Evolutionary conservation across 2,329 filamentous ascomycete genomes (phyloP).

Genomic region (Fusarium brachygibbosum): DNA sequence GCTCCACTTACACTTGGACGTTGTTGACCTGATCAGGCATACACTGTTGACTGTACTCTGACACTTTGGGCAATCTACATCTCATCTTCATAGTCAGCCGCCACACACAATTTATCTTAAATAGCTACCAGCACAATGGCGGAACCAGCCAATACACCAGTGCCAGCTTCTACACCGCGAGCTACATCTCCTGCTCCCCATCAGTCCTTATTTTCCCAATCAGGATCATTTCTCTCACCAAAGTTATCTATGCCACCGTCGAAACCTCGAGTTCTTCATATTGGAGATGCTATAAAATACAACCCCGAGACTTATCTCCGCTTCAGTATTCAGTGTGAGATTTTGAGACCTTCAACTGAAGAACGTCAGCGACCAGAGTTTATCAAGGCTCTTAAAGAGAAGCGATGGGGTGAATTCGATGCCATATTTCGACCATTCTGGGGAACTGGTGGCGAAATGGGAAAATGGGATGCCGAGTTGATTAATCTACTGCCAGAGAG

Average conservation of each 20-base stretch:
- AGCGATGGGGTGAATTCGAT: constrained; percentile 67
- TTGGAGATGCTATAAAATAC: constrained; percentile 74
- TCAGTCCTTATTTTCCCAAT: constrained; percentile 39
- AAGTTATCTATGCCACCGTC: constrained; percentile 43
- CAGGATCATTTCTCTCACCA: constrained; percentile 47
- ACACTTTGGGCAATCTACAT: not conserved
- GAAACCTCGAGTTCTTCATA: constrained; percentile 75
- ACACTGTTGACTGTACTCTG: constrained; percentile 3
- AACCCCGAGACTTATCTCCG: constrained; percentile 62
- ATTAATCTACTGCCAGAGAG: constrained; percentile 67
- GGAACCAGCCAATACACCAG: constrained; percentile 63
- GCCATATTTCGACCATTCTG: constrained; percentile 73
- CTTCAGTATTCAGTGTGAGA: constrained; percentile 60
- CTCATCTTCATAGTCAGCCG: not conserved
- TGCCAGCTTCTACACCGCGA: constrained; percentile 61
- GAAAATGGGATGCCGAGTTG: constrained; percentile 72
- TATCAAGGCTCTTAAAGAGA: constrained; percentile 62
- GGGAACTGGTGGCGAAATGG: constrained; percentile 76
- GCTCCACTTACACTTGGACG: constrained; percentile 31
- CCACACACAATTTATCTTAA: not conserved
- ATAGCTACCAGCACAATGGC: constrained; percentile 54
- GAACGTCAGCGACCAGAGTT: constrained; percentile 67
- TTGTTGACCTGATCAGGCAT: constrained; percentile 27
- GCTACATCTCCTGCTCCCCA: constrained; percentile 57
- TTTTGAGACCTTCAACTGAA: constrained; percentile 64